Base-by-base conservation (phyloP, 768 basidiomycete species). In the Pisolithus tinctorius region DNA sequence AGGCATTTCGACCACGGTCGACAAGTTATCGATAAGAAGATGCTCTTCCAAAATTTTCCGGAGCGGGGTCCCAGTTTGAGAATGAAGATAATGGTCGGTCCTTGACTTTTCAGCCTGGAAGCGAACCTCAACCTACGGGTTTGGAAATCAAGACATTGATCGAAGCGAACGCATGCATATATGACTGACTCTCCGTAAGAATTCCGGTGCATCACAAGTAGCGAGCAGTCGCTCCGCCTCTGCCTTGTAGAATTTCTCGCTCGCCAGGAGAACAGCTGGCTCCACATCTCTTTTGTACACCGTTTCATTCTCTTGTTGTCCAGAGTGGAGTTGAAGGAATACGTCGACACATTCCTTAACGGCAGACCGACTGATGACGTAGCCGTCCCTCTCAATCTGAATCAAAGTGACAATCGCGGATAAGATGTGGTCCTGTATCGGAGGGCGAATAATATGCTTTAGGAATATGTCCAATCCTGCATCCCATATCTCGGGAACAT, bases 321-420 rank as follows among this genome's bases (percentile, higher is more conserved):
- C 75, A 30, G 77, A 74, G 9, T 75, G 70, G 27, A 98, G 77
- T 51, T 84, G 78, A 37, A 88, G 70, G 43, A 96, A 78, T 42
- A 97, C 84, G 39, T 93, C 89, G 20, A 94, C 84, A 55, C 88
- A 92, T 57, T 86, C 88, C 61, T 90, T 88, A 47, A 97, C 82
- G 3, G 89, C 84, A 2, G 92, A 91, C n/a, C 88, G 86, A 61
- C 90, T 91, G 61, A 98, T 92, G 43, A 80, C 80, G 62, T 87
- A 88, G 25, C 93, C 93, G 55, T 94, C 87, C 14, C 96, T 86
- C 61, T 99, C 96, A 48, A 91, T 82, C 54, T 83, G 88, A 49
- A 99, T 84, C 69, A 94, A 88, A 29, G 79, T 79, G 45, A 98
- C 76, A 47, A 97, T 76, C n/a, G 91, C 89, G 9, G 78, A 72